These are phyloP conservation scores for Huntiella omanensis DNA, from an alignment of 2,329 filamentous ascomycete species.

Conservation along the genomic window DNA sequence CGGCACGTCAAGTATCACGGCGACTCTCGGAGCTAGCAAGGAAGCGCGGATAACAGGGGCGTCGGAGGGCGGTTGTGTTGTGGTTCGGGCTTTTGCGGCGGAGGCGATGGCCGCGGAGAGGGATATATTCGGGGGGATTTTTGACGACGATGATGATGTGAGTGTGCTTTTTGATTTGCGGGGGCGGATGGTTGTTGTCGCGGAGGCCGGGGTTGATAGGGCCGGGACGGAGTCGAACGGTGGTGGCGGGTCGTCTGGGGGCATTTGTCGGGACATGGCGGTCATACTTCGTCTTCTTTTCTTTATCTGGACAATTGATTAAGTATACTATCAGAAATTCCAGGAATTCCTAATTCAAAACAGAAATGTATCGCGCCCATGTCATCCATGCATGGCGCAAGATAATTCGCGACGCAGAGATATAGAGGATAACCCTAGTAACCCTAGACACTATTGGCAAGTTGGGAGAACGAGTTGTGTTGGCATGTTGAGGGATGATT, in stretches of 20 bases:
- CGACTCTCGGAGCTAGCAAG: conserved; percentile 56
- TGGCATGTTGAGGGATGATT: too few relatives aligned
- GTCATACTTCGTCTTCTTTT: not conserved
- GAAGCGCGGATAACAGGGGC: conserved; percentile 15
- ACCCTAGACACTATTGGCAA: too few relatives aligned
- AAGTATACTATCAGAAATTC: too few relatives aligned
- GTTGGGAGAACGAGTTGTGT: too few relatives aligned
- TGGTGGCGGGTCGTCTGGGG: conserved; percentile 7
- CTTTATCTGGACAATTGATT: too few relatives aligned
- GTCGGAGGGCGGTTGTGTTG: not conserved
- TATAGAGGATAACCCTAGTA: too few relatives aligned
- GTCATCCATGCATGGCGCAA: too few relatives aligned
- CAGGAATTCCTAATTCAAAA: too few relatives aligned
- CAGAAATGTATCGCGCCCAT: too few relatives aligned
- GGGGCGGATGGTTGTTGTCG: not conserved
- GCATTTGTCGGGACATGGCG: not conserved
- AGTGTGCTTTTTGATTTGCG: not conserved
- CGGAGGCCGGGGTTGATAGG: not conserved
- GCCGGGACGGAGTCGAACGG: conserved; percentile 6
- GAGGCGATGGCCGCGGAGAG: conserved; percentile 8
- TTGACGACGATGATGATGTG: not conserved
- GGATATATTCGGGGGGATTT: conserved; percentile 10
- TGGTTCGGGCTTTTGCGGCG: conserved; percentile 3
- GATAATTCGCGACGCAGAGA: too few relatives aligned
- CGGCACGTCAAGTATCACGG: too few relatives aligned